A percentile compares a stretch with the other conserved stretches of the same genome.
Evolutionary conservation across 345 rosid genomes (phyloP).

Genomic region (Clausena lansium): DNA sequence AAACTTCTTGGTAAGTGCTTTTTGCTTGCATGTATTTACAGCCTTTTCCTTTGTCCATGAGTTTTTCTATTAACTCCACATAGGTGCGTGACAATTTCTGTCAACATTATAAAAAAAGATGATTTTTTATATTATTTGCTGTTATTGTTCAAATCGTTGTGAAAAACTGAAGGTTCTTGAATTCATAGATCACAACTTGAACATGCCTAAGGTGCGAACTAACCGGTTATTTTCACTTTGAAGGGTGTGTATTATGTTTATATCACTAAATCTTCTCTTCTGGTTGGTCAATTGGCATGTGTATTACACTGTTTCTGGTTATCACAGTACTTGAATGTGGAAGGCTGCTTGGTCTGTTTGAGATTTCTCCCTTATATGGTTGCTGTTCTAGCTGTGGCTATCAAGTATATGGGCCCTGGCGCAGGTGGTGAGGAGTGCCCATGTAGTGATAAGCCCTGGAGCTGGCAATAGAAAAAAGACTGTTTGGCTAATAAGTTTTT

Average conservation of each 20-base stretch:
- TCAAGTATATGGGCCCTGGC: neutral
- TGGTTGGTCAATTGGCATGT: neutral
- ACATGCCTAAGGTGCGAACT: neutral
- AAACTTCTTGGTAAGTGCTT: neutral
- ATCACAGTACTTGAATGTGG: neutral
- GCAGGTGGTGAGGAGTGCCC: neutral
- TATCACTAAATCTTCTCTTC: neutral
- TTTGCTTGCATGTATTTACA: neutral
- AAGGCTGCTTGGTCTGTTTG: neutral
- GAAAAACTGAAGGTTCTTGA: neutral
- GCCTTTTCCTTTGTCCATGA: constrained; percentile 16
- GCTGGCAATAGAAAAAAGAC: neutral
- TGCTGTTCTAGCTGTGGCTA: neutral
- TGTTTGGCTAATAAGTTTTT: neutral
- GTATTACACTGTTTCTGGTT: neutral
- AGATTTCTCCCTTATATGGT: neutral
- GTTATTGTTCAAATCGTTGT: neutral
- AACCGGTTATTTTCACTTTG: neutral
- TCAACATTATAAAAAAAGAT: constrained; percentile 1
- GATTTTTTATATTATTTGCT: neutral
- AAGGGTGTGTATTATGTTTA: neutral
- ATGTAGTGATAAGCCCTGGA: neutral
- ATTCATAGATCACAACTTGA: neutral
- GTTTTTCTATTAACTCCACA: constrained; percentile 3
- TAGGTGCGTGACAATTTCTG: constrained; percentile 18